Conservation (phyloP, 345 rosid species). For the Mallotus nudiflorus region DNA sequence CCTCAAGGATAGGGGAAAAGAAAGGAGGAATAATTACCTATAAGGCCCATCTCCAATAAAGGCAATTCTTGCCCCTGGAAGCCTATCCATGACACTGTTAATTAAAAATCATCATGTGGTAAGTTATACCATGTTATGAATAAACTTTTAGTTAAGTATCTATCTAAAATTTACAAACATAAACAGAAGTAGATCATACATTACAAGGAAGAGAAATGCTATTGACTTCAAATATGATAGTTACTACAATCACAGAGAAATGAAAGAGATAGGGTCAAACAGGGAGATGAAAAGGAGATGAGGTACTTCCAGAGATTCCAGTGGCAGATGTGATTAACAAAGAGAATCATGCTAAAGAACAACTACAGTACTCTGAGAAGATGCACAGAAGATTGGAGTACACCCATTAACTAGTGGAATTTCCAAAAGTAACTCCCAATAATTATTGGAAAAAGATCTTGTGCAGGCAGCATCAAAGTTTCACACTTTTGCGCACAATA, state of each 20-base stretch:
- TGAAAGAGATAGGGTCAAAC: background rate
- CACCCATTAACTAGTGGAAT: too few species aligned
- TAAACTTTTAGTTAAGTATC: too few species aligned
- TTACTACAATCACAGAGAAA: background rate
- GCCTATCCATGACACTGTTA: slow-evolving; percentile 86
- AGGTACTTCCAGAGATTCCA: background rate
- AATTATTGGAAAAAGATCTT: background rate
- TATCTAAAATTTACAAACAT: background rate
- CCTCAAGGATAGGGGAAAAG: too few species aligned
- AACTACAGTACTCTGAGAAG: background rate
- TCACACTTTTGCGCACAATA: background rate
- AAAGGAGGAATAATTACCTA: slow-evolving; percentile 52
- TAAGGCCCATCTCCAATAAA: slow-evolving; percentile 96
- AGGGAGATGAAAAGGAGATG: background rate
- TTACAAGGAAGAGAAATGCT: background rate
- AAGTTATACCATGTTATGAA: too few species aligned
- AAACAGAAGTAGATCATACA: background rate
- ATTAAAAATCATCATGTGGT: slow-evolving; percentile 9
- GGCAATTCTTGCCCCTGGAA: slow-evolving; percentile 87
- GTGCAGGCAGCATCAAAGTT: background rate
- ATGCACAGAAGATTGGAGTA: background rate
- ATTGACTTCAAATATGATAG: background rate
- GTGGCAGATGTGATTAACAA: background rate
- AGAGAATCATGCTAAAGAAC: background rate
- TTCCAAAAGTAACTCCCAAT: background rate